Evolutionary conservation across 2,329 filamentous ascomycete species (phyloP).

Genomic region (Grosmannia serpens): DNA sequence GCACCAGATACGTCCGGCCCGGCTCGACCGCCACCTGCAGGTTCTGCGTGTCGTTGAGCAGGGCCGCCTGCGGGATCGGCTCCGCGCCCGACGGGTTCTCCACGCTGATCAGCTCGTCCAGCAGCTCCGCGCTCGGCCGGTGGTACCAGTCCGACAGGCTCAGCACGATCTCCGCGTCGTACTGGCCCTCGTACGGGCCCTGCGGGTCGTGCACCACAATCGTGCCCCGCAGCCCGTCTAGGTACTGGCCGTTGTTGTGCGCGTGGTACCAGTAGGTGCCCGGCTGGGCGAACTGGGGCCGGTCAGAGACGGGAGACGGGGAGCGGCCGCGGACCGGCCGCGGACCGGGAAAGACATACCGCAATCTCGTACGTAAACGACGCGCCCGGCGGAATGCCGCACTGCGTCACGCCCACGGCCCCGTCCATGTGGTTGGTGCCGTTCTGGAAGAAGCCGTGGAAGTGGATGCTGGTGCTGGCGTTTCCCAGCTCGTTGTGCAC

Average conservation of each 20-base stretch:
- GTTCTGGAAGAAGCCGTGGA: conserved; percentile 58
- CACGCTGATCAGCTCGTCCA: conserved; percentile 38
- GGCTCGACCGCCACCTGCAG: conserved; percentile 48
- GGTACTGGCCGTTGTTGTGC: conserved; percentile 55
- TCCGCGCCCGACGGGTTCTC: conserved; percentile 46
- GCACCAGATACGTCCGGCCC: conserved; percentile 60
- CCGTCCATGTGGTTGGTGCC: conserved; percentile 64
- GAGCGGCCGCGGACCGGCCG: no score
- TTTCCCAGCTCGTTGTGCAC: conserved; percentile 50
- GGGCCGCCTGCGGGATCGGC: conserved; percentile 54
- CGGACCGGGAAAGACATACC: no score
- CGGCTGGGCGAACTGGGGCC: conserved; percentile 19
- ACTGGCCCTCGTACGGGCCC: conserved; percentile 42
- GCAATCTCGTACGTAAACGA: conserved; percentile 60
- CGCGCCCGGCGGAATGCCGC: conserved; percentile 48
- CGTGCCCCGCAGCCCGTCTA: conserved; percentile 52
- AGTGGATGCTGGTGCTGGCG: conserved; percentile 52
- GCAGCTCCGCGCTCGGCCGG: conserved; percentile 35
- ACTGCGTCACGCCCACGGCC: conserved; percentile 53
- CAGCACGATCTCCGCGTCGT: conserved; percentile 54
- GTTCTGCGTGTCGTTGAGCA: conserved; percentile 62
- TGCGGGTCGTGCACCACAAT: conserved; percentile 52
- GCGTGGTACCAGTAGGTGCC: conserved; percentile 79
- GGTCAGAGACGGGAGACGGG: no score
- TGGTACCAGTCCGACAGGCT: conserved; percentile 65